These are phyloP conservation scores for Colletotrichum simmondsii DNA, from an alignment of 2,329 filamentous ascomycete genomes.

Conservation along the genomic window DNA sequence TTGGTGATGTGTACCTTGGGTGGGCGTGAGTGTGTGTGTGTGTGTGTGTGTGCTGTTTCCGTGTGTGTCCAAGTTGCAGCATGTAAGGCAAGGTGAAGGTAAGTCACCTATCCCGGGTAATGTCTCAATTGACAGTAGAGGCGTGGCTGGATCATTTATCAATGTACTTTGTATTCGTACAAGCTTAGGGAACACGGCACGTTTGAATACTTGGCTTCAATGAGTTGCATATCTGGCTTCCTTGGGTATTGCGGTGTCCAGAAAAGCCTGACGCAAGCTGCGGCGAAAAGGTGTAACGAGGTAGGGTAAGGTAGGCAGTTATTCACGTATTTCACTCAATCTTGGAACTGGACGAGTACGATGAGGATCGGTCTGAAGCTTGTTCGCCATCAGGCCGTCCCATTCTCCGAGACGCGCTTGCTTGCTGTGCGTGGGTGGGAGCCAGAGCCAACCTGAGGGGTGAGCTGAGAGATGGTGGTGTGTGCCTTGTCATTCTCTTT, in stretches of 20 bases:
- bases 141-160: neutral
- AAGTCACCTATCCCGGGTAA: neutral
- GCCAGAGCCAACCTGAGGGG: neutral
- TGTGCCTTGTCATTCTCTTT: neutral
- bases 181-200: conserved; percentile 5
- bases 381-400: conserved; percentile 5
- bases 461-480: neutral
- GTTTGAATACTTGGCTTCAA: conserved; percentile 3
- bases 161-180: neutral
- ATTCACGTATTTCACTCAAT: neutral
- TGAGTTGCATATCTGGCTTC: neutral
- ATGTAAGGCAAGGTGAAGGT: conserved; percentile 4
- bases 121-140: neutral
- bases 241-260: neutral
- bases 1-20: conserved; percentile 3
- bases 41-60: neutral
- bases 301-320: neutral
- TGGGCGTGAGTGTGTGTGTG: neutral
- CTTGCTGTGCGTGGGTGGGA: neutral
- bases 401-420: neutral
- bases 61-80: conserved; percentile 1
- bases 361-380: conserved; percentile 8
- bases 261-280: conserved; percentile 21
- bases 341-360: conserved; percentile 7
- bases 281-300: neutral